These are phyloP conservation scores for Melanomma pulvis-pyrius DNA, from an alignment of 495 filamentous ascomycete genomes.

Conservation along the genomic window DNA sequence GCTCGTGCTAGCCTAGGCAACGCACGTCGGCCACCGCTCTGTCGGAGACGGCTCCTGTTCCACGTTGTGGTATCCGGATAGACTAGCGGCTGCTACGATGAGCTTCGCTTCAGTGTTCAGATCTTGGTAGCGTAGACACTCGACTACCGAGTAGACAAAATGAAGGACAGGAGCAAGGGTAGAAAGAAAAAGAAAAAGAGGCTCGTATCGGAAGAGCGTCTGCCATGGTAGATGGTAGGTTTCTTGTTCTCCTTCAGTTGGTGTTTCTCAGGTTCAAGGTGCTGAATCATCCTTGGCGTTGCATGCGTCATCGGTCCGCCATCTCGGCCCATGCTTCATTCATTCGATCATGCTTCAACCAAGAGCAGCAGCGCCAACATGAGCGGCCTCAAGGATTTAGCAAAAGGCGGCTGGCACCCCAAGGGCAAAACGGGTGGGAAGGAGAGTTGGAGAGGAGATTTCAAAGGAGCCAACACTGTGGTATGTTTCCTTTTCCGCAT, in stretches of 20 bases:
- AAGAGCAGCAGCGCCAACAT: not conserved
- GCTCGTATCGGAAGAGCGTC: not conserved
- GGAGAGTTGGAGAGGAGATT: constrained; percentile 39
- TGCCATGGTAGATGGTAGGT: not conserved
- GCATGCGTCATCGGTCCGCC: constrained; percentile 6
- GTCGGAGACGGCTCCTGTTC: no score
- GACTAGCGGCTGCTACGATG: not conserved
- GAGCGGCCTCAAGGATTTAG: constrained; percentile 26
- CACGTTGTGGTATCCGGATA: no score
- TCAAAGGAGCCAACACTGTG: constrained; percentile 40
- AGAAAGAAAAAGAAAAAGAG: not conserved
- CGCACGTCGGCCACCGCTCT: no score
- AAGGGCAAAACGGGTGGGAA: constrained; percentile 35
- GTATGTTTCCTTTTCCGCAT: constrained; percentile 21
- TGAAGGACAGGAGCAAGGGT: not conserved
- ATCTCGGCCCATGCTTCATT: not conserved
- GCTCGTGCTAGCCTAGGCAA: no score
- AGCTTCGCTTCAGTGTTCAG: not conserved
- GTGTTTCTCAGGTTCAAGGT: not conserved
- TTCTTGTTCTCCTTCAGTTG: not conserved
- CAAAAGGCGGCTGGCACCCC: constrained; percentile 45
- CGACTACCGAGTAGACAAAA: not conserved
- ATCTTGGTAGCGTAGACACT: not conserved
- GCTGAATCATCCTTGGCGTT: constrained; percentile 9
- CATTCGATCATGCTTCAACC: not conserved